A percentile compares a stretch with the other conserved stretches of the same genome.
Evolutionary conservation across 2,329 filamentous ascomycete genomes (phyloP).

Genomic region (Coniochaeta hoffmannii): DNA sequence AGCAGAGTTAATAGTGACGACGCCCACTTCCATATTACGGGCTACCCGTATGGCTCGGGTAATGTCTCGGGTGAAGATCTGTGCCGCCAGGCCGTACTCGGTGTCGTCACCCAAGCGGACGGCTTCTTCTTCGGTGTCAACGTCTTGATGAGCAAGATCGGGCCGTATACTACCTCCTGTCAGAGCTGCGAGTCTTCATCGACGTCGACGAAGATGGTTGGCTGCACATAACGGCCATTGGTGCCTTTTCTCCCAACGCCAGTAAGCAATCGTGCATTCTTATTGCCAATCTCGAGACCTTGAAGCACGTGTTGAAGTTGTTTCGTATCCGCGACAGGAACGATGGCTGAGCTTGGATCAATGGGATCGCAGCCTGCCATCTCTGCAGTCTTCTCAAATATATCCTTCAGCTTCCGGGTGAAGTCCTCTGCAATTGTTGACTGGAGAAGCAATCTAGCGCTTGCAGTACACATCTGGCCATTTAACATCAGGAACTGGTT

Average conservation of each 20-base stretch:
- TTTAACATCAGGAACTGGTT: constrained; percentile 30
- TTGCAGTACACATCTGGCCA: constrained; percentile 43
- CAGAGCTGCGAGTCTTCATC: constrained; percentile 30
- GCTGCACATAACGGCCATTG: constrained; percentile 27
- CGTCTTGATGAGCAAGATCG: constrained; percentile 40
- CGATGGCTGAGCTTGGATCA: constrained; percentile 22
- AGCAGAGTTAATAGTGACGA: constrained; percentile 43
- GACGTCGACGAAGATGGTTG: constrained; percentile 29
- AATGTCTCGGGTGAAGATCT: constrained; percentile 43
- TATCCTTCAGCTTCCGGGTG: constrained; percentile 33
- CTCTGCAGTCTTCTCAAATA: constrained; percentile 25
- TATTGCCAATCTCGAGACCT: constrained; percentile 23
- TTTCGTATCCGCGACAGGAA: constrained; percentile 36
- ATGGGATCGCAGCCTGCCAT: constrained; percentile 26
- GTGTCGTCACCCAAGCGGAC: constrained; percentile 42
- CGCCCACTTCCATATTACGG: constrained; percentile 44
- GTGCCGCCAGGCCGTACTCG: constrained; percentile 44
- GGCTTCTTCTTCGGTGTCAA: constrained; percentile 45
- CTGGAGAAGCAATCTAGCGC: constrained; percentile 38
- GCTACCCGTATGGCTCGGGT: constrained; percentile 23
- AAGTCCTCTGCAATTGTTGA: constrained; percentile 23
- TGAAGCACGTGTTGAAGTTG: constrained; percentile 33
- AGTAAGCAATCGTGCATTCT: constrained; percentile 16
- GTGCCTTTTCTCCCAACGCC: constrained; percentile 14
- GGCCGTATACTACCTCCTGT: constrained; percentile 47